These are phyloP conservation scores for Apiotrichum akiyoshidainum DNA, from an alignment of 1,284 basidiomycete genomes.

Conservation along the genomic window DNA sequence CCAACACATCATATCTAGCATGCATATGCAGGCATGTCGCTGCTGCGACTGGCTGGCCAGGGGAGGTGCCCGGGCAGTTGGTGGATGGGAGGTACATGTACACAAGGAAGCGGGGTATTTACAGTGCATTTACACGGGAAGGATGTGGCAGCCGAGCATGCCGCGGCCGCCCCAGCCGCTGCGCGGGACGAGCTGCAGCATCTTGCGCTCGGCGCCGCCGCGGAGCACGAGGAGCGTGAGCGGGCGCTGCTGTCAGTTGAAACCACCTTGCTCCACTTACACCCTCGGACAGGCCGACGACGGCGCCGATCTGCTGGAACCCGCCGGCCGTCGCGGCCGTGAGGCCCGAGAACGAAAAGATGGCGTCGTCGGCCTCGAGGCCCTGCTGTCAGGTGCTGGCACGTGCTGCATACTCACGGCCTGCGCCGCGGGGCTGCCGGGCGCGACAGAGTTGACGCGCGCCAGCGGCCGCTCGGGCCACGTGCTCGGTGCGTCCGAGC, in stretches of 20 bases:
- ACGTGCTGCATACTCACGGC: conserved; percentile 60
- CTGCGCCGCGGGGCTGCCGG: conserved; percentile 69
- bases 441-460: conserved; percentile 70
- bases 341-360: conserved; percentile 69
- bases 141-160: conserved; percentile 75
- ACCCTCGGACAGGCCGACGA: conserved; percentile 71
- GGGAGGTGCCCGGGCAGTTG: too few species aligned
- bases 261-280: conserved; percentile 55
- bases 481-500: conserved; percentile 8
- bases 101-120: too few species aligned
- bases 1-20: conserved; percentile 4
- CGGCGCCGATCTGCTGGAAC: conserved; percentile 64
- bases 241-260: conserved; percentile 48
- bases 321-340: conserved; percentile 47
- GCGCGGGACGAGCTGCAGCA: conserved; percentile 58
- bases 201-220: conserved; percentile 43
- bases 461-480: conserved; percentile 58
- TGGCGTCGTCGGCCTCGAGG: conserved; percentile 64
- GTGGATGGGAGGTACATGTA: too few species aligned
- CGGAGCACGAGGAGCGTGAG: conserved; percentile 55
- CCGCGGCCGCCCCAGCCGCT: conserved; percentile 74
- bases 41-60: background rate
- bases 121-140: conserved; percentile 53
- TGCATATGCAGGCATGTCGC: conserved; percentile 15
- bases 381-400: conserved; percentile 55